Evolutionary conservation across 2,329 filamentous ascomycete genomes (phyloP), one percentile per base, ranked within the genome.

Genomic region (Rhynchosporium agropyri): DNA sequence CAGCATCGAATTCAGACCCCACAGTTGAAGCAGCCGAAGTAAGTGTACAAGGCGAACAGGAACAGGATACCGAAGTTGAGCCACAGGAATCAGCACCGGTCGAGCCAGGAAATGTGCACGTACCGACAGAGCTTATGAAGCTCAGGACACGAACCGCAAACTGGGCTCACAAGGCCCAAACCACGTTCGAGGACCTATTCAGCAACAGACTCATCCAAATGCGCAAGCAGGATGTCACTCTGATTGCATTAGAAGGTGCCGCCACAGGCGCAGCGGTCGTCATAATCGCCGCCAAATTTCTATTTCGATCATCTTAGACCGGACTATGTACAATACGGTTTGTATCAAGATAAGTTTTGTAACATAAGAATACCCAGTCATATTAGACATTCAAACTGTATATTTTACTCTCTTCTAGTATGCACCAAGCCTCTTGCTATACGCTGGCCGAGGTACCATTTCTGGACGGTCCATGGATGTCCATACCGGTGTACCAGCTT

Each of bases 161-260:
- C 74, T 86, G 84, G 80, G 80, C 50, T 3, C 38, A 51, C 26
- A 48, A 28, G 29, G 40, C 29, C 7, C 81, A 77, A 69, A 77
- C 79, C 6, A 78, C 77, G 3, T 69, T 83, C 4, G 71, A 77
- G 46, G 87, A 91, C 66, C 75, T 91, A 15, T 84, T 83, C 76
- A 91, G 89, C 75, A 86, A 91, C 61, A 80, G 86, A 68, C 78
- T 77, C 65, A 78, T 92, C 70, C 79, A 82, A 55, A 71, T 91
- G 65, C 83, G 84, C 49, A 90, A 90, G 79, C 83, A 84, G 58
- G 89, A 93, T 70, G 77, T 89, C 38, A 91, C 89, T 2, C 76
- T 88, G n/a, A 78, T 90, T 68, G 87, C 84, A 55, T 76, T 91
- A 42, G 85, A 92, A 75, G 84, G 89, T 60, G 86, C 84, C 7